A percentile compares a stretch with the other conserved stretches of the same genome.
These are phyloP conservation scores for Apophysomyces sp. DNA, from an alignment of 371 early-diverging fungal genomes.

Conservation along the genomic window DNA sequence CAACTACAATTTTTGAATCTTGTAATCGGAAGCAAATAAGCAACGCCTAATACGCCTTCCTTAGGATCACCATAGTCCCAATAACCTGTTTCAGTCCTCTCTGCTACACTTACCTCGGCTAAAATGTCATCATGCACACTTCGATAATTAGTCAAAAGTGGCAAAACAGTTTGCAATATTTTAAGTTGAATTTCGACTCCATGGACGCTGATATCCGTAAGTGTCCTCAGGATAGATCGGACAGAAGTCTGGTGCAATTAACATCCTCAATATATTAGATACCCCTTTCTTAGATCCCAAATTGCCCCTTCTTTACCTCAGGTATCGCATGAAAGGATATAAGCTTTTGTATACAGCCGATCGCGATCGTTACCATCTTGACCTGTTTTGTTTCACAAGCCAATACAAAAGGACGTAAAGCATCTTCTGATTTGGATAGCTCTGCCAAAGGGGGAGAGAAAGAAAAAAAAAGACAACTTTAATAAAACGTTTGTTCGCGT, in stretches of 20 bases:
- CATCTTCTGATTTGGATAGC: conserved; percentile 80
- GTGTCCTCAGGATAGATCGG: conserved; percentile 64
- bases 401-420: conserved; percentile 84
- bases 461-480: conserved; percentile 3
- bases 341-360: conserved; percentile 86
- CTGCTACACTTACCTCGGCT: conserved; percentile 62
- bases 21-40: conserved; percentile 88
- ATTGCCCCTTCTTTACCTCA: conserved; percentile 48
- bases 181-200: conserved; percentile 92
- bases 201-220: conserved; percentile 69
- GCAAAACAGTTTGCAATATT: conserved; percentile 88
- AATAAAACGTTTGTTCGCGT: not conserved
- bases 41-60: conserved; percentile 56
- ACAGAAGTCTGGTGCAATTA: conserved; percentile 56
- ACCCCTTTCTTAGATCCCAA: not conserved
- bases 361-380: conserved; percentile 83
- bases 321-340: conserved; percentile 86
- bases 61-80: not conserved
- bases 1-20: conserved; percentile 82
- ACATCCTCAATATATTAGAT: not conserved
- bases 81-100: not conserved
- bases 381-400: conserved; percentile 89
- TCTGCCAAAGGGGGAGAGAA: conserved; percentile 44
- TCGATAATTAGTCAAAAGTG: conserved; percentile 83
- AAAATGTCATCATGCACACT: conserved; percentile 79